Evolutionary conservation across 768 basidiomycete genomes (phyloP), one percentile per base, ranked within the genome.

Genomic region (Rhizopogon vulgaris): DNA sequence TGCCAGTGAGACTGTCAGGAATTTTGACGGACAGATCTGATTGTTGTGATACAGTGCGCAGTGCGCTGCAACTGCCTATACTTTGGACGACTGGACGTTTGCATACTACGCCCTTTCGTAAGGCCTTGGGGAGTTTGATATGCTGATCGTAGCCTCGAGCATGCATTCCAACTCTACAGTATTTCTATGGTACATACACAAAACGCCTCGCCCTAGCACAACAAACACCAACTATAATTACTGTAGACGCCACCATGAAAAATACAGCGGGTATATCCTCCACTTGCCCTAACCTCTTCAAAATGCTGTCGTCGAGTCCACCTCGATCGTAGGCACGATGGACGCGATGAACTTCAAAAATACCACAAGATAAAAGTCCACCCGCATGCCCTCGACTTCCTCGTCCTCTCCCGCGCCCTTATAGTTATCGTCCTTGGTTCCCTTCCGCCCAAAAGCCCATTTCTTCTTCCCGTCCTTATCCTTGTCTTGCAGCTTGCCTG

Each of bases 301-400:
- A 68, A 85, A 83, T 41, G 83, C 76, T 18, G 90, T 87, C 45
- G 91, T 94, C 58, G 92, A 91, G 69, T 94, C 91, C 39, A 98
- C 93, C 73, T 97, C 95, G 66, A 98, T 97, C 45, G 94, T 96
- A n/a, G 94, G 94, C 40, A 96, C 92, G 69, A 96, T 95, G 48
- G 90, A 92, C 10, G 93, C 93, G 65, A 98, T 96, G 72, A 98
- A 98, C 78, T 98, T 99, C 74, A 98, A 82, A 82, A 98, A 98
- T 50, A 93, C 94, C 61, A 96, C 91, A 47, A 96, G 80, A 69
- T 98, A 98, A 71, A 96, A 96, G 69, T 99, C 96, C 39, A 99
- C 96, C 32, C 94, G 79, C 80, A 99, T 85, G 34, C 94, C 94
- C 62, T 94, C 92, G 11, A 82, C 73, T 39, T 87, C 85, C 38